These are phyloP conservation scores for Millerozyma miso DNA, from an alignment of 805 yeast species.

Conservation along the genomic window DNA sequence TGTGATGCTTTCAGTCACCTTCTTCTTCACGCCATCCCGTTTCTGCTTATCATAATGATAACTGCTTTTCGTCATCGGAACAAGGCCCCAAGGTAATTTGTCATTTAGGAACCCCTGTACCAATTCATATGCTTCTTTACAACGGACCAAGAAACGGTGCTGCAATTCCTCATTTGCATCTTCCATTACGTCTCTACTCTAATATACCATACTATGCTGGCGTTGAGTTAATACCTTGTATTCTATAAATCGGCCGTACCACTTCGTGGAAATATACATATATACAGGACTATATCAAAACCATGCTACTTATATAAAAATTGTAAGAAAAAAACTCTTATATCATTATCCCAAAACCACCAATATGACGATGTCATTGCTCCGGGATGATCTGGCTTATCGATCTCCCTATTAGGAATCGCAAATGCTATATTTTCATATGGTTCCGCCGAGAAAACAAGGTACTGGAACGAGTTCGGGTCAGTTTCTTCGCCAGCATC, in stretches of 20 bases:
- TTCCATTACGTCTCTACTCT: not conserved
- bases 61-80: constrained; percentile 12
- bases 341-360: constrained; percentile 72
- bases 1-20: constrained; percentile 23
- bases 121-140: constrained; percentile 30
- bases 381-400: constrained; percentile 22
- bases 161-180: constrained; percentile 2
- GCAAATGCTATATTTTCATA: constrained; percentile 78
- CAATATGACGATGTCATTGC: constrained; percentile 42
- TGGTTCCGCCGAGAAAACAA: constrained; percentile 85
- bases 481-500: constrained; percentile 16
- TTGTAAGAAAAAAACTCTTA: constrained; percentile 67
- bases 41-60: constrained; percentile 19
- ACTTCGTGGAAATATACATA: constrained; percentile 1
- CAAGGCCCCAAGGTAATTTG: constrained; percentile 22
- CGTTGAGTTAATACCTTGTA: not conserved
- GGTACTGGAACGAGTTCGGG: constrained; percentile 54
- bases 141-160: constrained; percentile 14
- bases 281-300: not conserved
- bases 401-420: constrained; percentile 59
- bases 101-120: constrained; percentile 29
- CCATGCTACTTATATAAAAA: constrained; percentile 43
- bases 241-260: not conserved
- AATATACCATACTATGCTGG: not conserved
- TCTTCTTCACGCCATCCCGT: constrained; percentile 22